phyloP scores from a whole-genome alignment of 257 asterid genomes.

The Avicennia marina region DNA sequence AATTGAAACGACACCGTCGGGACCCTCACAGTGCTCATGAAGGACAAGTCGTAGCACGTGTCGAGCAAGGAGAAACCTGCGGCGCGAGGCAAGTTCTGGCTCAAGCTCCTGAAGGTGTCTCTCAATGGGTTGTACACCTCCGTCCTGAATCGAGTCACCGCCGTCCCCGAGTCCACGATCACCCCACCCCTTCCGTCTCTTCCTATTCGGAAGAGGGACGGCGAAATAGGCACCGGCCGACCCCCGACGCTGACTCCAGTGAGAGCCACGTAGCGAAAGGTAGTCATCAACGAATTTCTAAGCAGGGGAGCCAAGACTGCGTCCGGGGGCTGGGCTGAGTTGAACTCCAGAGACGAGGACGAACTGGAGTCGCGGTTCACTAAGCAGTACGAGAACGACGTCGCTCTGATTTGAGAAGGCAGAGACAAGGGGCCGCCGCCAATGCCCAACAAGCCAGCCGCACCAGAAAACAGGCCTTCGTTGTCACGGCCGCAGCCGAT shows the following conservation, averaged over 20 bases:
- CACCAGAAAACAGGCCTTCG: constrained; percentile 54
- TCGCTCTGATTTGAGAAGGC: constrained; percentile 58
- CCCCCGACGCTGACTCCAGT: constrained; percentile 72
- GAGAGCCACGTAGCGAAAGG: constrained; percentile 56
- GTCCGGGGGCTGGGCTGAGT: constrained; percentile 53
- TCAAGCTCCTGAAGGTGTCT: constrained; percentile 38
- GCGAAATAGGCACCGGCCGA: constrained; percentile 23
- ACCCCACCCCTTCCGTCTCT: constrained; percentile 65
- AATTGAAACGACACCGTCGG: constrained; percentile 65
- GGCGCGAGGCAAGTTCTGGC: constrained; percentile 24
- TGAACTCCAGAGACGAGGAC: constrained; percentile 66
- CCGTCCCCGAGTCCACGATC: constrained; percentile 88
- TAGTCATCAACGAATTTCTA: constrained; percentile 24
- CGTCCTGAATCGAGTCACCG: constrained; percentile 61
- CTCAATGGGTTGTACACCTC: constrained; percentile 48
- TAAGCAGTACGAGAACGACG: constrained; percentile 73
- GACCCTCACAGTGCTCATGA: constrained; percentile 34
- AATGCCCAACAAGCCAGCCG: constrained; percentile 67
- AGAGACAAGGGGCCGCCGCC: constrained; percentile 66
- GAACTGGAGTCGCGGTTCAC: constrained; percentile 68
- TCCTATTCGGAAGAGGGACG: constrained; percentile 32
- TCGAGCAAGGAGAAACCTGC: constrained; percentile 49
- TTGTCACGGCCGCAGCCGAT: constrained; percentile 81
- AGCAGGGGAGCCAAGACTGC: constrained; percentile 53
- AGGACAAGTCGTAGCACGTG: constrained; percentile 65